Conservation (phyloP, 345 rosid genomes). For the Citrus unshiu region DNA sequence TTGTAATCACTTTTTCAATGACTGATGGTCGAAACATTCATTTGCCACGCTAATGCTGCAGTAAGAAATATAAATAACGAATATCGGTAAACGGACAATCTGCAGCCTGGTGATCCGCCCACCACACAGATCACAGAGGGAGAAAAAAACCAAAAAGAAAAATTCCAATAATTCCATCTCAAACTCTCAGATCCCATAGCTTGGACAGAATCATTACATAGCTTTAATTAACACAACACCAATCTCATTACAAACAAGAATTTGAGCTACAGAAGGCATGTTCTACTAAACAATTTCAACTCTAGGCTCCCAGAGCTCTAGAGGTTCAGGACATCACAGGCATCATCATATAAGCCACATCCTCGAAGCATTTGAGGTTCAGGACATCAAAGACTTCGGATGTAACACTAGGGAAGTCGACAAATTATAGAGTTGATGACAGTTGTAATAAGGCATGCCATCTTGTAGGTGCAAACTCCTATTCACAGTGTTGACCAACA, state of each 20-base stretch:
- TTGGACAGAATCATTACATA: not conserved
- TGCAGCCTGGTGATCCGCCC: too few relatives aligned
- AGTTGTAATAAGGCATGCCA: not conserved
- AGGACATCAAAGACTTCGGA: not conserved
- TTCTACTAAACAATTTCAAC: conserved; percentile 14
- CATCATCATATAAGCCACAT: conserved; percentile 1
- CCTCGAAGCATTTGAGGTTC: not conserved
- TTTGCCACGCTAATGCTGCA: too few relatives aligned
- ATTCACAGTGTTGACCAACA: conserved; percentile 6
- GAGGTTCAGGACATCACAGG: not conserved
- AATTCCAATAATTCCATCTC: not conserved
- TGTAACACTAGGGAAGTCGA: conserved; percentile 10
- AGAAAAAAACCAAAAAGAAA: too few relatives aligned
- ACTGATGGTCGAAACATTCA: too few relatives aligned
- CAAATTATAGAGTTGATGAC: conserved; percentile 10
- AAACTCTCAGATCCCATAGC: not conserved
- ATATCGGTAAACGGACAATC: too few relatives aligned
- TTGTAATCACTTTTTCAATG: too few relatives aligned
- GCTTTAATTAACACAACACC: not conserved
- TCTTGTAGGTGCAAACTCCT: conserved; percentile 15
- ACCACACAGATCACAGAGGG: too few relatives aligned
- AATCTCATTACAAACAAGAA: conserved; percentile 12
- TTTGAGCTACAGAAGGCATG: conserved; percentile 6
- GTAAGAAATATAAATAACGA: too few relatives aligned
- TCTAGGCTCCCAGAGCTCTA: conserved; percentile 10